Percentiles rank a stretch among this genome's conserved stretches.
phyloP scores from a whole-genome alignment of 768 basidiomycete genomes.

The Myochromella boudieri region DNA sequence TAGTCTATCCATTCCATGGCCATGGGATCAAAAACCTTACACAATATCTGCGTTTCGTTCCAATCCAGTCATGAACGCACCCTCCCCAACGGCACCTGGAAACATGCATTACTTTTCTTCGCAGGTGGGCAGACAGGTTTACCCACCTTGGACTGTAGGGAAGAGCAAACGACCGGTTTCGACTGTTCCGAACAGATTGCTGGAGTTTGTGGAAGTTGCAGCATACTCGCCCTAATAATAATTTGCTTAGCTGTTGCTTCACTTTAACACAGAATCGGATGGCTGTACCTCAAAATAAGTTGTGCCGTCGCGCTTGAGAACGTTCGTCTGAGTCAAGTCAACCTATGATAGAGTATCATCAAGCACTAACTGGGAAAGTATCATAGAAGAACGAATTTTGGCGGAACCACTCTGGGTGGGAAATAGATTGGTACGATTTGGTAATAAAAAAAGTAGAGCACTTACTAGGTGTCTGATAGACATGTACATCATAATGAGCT shows the following conservation, averaged over 20 bases:
- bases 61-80: constrained; percentile 62
- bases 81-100: constrained; percentile 51
- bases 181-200: constrained; percentile 40
- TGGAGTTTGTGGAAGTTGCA: constrained; percentile 46
- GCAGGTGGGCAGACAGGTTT: background rate
- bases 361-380: constrained; percentile 14
- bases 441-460: background rate
- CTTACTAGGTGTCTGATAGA: constrained; percentile 54
- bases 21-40: constrained; percentile 28
- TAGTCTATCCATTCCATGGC: background rate
- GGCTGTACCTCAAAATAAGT: constrained; percentile 50
- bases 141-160: constrained; percentile 50
- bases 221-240: constrained; percentile 51
- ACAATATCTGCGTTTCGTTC: constrained; percentile 41
- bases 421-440: background rate
- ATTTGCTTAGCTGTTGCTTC: constrained; percentile 5
- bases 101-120: background rate
- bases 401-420: constrained; percentile 32
- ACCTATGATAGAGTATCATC: background rate
- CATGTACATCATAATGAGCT: constrained; percentile 49
- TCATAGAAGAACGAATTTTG: constrained; percentile 36
- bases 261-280: background rate
- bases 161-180: constrained; percentile 43
- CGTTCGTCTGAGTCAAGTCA: background rate
- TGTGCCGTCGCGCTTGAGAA: constrained; percentile 43